Evolutionary conservation across 78 protist genomes (phyloP), one percentile per base, ranked within the genome.

Genomic region (Emiliania huxleyi): DNA sequence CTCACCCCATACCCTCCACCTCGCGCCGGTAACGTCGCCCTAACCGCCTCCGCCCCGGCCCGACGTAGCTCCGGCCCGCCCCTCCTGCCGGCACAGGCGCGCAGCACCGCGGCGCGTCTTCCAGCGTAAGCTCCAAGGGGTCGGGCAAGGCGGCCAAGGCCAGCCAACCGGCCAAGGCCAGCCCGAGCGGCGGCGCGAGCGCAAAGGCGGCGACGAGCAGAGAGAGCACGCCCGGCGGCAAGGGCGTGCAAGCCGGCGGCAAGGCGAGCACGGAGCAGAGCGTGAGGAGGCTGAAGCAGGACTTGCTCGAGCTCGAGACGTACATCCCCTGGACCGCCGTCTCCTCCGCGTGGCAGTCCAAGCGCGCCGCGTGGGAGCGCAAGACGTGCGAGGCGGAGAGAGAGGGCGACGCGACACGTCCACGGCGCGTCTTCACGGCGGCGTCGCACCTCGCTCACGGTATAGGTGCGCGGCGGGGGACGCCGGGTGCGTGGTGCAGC

Each of bases 261-360:
- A 55, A 22, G 69, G 29, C 69, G 69, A 55, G 26, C 29, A 11
- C 8, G 69, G 69, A 2, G 79, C 42, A 18, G 55, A 48, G 23
- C 23, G 18, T 77, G 48, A 21, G n/a, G 21, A 6, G 4, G 44
- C 29, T 77, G 48, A 77, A 40, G 23, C 15, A 77, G 46, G 46
- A 79, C 49, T 26, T 79, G 29, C 1, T 43, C 33, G 87, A 79
- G n/a, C 87, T 79, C 52, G 87, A 79, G 87, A 19, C 21, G 35
- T 18, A 40, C 37, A 43, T 79, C 49, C 87, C 87, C 18, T 79
- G 87, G 87, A 79, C 6, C 37, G 87, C 87, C 15, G 87, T 79
- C 0, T 48, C 1, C 21, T 23, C 48, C 33, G 19, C 5, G 33
- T 79, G 87, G 87, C 52, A 26, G 0, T 3, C 21, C 37, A 18